Conservation (phyloP, 148 eudicot genomes). For the Persicaria maculosa region DNA sequence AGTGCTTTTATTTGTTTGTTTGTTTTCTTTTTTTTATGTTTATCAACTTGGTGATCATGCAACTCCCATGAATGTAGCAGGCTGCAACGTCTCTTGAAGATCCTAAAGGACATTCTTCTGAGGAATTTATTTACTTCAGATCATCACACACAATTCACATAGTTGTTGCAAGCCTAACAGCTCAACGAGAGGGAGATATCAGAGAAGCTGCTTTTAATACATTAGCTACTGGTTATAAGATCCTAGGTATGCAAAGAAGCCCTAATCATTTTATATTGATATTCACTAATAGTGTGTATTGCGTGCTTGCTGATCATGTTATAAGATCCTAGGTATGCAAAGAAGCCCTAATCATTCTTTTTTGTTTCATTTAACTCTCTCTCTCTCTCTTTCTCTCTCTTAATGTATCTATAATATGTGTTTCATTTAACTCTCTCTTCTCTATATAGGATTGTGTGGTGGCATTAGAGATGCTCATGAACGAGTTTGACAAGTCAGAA, state of each 20-base stretch:
- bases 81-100: slow-evolving; percentile 39
- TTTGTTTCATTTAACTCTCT: too few relatives aligned
- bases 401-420: too few relatives aligned
- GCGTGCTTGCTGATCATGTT: too few relatives aligned
- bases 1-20: slow-evolving; percentile 23
- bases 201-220: slow-evolving; percentile 87
- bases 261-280: neutral
- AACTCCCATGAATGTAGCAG: slow-evolving; percentile 22
- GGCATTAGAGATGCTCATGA: too few relatives aligned
- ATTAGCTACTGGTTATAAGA: slow-evolving; percentile 86
- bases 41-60: neutral
- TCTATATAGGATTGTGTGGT: too few relatives aligned
- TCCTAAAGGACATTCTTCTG: slow-evolving; percentile 44
- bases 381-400: too few relatives aligned
- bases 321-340: too few relatives aligned
- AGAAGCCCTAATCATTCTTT: too few relatives aligned
- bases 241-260: slow-evolving; percentile 52
- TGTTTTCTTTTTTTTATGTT: slow-evolving; percentile 1
- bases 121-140: slow-evolving; percentile 22
- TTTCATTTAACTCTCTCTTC: too few relatives aligned
- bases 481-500: too few relatives aligned
- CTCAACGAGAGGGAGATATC: slow-evolving; percentile 92
- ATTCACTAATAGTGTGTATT: too few relatives aligned
- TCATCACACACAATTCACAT: too few relatives aligned
- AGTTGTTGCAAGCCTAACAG: slow-evolving; percentile 87